phyloP scores from a whole-genome alignment of 768 basidiomycete species.

The Boletus patriciae region DNA sequence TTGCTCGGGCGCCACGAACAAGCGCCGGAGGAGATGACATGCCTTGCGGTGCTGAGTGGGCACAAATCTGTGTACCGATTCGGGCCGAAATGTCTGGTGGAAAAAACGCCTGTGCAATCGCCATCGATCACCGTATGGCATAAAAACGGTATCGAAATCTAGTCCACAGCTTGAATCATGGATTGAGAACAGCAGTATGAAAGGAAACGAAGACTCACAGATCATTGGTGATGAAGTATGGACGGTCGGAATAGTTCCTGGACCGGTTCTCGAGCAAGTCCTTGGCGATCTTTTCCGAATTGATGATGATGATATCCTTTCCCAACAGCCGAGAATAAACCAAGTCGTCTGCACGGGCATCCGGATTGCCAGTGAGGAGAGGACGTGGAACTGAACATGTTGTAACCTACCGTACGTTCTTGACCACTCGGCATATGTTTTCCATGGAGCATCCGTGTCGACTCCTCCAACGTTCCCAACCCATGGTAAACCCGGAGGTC shows the following conservation, averaged over 20 bases:
- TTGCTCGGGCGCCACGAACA: not conserved
- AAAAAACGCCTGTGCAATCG: not conserved
- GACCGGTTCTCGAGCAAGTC: not conserved
- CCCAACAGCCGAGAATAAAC: constrained; percentile 1
- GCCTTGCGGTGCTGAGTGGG: not conserved
- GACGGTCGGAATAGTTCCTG: not conserved
- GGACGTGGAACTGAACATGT: not conserved
- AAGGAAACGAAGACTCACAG: not conserved
- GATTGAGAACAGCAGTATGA: not conserved
- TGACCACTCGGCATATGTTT: constrained; percentile 12
- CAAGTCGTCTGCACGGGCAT: not conserved
- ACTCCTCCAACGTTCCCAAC: constrained; percentile 7
- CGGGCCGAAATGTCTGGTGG: not conserved
- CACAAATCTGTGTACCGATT: not conserved
- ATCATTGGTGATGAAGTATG: not conserved
- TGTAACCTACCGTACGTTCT: constrained; percentile 1
- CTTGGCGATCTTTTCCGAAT: not conserved
- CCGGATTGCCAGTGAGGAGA: not conserved
- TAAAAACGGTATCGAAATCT: not conserved
- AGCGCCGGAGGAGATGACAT: not conserved
- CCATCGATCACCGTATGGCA: not conserved
- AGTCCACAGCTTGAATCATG: not conserved
- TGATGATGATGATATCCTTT: constrained; percentile 9
- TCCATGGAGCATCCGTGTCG: constrained; percentile 1
- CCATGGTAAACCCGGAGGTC: constrained; percentile 8